Conservation (phyloP, 306 rosid genomes). For the Rubus parviflorus region DNA sequence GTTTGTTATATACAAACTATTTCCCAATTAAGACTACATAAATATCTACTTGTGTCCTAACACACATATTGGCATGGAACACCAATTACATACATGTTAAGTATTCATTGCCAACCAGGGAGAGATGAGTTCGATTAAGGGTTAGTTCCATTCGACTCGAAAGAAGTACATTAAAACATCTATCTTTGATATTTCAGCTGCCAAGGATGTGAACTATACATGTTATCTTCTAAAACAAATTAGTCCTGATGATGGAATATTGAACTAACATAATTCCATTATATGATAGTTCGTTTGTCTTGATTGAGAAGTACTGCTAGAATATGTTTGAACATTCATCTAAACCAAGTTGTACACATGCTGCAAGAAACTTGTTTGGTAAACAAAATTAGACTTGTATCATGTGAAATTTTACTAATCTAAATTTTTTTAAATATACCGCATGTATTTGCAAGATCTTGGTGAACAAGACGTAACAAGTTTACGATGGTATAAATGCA, state of each 20-base stretch:
- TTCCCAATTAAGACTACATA: not conserved
- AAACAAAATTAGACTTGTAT: not conserved
- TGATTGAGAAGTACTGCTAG: slow-evolving; percentile 20
- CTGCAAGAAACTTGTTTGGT: not conserved
- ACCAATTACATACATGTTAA: not conserved
- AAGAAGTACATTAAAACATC: not conserved
- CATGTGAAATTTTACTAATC: not conserved
- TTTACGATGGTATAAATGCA: not conserved
- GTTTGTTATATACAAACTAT: not conserved
- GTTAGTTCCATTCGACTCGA: not conserved
- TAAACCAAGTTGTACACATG: not conserved
- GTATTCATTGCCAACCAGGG: not conserved
- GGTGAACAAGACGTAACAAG: not conserved
- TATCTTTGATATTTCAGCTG: slow-evolving; percentile 12
- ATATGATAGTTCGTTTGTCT: slow-evolving; percentile 31
- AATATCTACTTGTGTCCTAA: not conserved
- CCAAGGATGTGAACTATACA: slow-evolving; percentile 2
- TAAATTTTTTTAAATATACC: not conserved
- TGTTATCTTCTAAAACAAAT: not conserved
- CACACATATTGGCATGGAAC: not conserved
- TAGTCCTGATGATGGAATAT: slow-evolving; percentile 1
- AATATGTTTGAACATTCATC: not conserved
- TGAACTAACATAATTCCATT: slow-evolving; percentile 17
- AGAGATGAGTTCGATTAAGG: not conserved
- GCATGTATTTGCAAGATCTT: not conserved